Evolutionary conservation across 1,284 basidiomycete genomes (phyloP).

Genomic region (Ceratobasidium sp.): DNA sequence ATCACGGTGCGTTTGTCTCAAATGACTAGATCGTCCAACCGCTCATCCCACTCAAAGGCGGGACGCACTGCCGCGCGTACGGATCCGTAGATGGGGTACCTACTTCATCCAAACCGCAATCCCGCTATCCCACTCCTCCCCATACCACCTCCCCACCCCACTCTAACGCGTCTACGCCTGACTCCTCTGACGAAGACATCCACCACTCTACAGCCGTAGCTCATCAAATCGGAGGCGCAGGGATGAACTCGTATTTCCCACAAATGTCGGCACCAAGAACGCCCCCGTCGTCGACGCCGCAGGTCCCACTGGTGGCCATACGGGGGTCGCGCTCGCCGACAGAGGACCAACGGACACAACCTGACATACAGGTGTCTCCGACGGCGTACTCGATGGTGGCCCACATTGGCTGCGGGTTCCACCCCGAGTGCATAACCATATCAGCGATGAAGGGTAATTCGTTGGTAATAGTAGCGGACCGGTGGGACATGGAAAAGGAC

Average conservation of each 20-base stretch:
- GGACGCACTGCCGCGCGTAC: conserved; percentile 34
- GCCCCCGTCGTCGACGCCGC: conserved; percentile 17
- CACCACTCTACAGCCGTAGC: conserved; percentile 14
- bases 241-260: conserved; percentile 10
- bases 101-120: conserved; percentile 32
- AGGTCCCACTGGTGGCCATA: conserved; percentile 35
- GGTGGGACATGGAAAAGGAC: conserved; percentile 51
- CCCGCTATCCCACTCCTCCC: conserved; percentile 35
- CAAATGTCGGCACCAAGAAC: conserved; percentile 11
- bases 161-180: conserved; percentile 34
- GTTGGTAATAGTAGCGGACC: conserved; percentile 50
- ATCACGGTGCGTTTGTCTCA: conserved; percentile 12
- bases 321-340: conserved; percentile 28
- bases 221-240: background rate
- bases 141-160: conserved; percentile 29
- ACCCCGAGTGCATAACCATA: conserved; percentile 51
- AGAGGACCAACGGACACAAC: conserved; percentile 21
- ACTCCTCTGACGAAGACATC: conserved; percentile 36
- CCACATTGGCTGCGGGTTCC: conserved; percentile 49
- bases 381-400: conserved; percentile 49
- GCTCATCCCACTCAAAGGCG: conserved; percentile 38
- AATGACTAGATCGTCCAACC: conserved; percentile 36
- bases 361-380: conserved; percentile 48
- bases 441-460: conserved; percentile 50
- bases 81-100: conserved; percentile 32